Evolutionary conservation across 768 basidiomycete species (phyloP).

Genomic region (Kondoa subrosea): DNA sequence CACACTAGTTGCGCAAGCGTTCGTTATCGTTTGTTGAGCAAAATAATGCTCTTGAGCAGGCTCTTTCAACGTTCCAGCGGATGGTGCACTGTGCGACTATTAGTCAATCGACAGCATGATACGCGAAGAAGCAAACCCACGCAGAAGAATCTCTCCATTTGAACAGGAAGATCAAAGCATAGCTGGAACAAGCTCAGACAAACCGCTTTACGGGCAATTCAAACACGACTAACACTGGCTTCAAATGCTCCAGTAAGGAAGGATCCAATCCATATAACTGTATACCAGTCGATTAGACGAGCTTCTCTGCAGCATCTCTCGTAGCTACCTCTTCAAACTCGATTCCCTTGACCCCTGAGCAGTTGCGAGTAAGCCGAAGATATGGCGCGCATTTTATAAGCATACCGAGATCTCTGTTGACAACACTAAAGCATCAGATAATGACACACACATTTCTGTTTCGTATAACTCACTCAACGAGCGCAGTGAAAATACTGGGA

Average conservation of each 20-base stretch:
- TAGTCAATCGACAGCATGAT: not conserved
- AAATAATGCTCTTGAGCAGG: conserved; percentile 6
- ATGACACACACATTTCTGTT: too few relatives aligned
- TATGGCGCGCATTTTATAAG: too few relatives aligned
- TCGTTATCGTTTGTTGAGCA: conserved; percentile 57
- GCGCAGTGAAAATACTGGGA: too few relatives aligned
- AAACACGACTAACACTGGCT: conserved; percentile 8
- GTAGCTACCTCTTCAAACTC: too few relatives aligned
- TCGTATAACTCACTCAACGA: too few relatives aligned
- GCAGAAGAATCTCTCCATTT: not conserved
- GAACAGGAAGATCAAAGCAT: conserved; percentile 4
- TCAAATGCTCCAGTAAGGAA: not conserved
- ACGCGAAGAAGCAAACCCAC: not conserved
- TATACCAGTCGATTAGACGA: too few relatives aligned
- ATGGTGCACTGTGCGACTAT: too few relatives aligned
- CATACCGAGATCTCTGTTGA: too few relatives aligned
- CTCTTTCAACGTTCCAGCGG: not conserved
- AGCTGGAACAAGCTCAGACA: not conserved
- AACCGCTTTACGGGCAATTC: not conserved
- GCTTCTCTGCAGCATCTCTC: too few relatives aligned
- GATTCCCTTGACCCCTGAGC: not conserved
- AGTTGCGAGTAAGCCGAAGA: too few relatives aligned
- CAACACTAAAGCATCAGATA: too few relatives aligned
- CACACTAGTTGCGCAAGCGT: conserved; percentile 83
- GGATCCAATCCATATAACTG: conserved; percentile 12